phyloP scores from a whole-genome alignment of 2,329 filamentous ascomycete species.

The Alternaria atra region DNA sequence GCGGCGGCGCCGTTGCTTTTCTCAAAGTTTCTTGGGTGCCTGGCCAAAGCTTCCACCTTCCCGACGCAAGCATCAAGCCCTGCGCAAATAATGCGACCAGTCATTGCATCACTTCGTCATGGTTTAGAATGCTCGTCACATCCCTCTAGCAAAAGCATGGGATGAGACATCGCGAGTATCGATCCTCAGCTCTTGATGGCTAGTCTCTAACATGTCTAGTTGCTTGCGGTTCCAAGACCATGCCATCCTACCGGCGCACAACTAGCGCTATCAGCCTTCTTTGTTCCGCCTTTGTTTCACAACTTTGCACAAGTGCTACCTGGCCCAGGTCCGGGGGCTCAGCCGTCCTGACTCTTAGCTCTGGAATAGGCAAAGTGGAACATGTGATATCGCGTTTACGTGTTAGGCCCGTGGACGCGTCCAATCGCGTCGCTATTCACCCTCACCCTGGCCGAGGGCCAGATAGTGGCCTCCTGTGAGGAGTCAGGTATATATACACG shows the following conservation, averaged over 20 bases:
- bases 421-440: conserved; percentile 47
- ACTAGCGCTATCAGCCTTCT: conserved; percentile 32
- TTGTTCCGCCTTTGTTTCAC: conserved; percentile 41
- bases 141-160: not conserved
- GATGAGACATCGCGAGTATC: not conserved
- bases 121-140: conserved; percentile 5
- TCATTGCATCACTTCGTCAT: conserved; percentile 22
- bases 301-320: conserved; percentile 40
- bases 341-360: conserved; percentile 38
- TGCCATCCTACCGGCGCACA: conserved; percentile 4
- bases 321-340: conserved; percentile 32
- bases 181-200: not conserved
- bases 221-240: conserved; percentile 17
- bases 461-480: conserved; percentile 44
- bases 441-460: conserved; percentile 34
- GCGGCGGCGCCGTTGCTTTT: conserved; percentile 32
- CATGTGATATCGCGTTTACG: conserved; percentile 52
- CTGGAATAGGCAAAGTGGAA: conserved; percentile 28
- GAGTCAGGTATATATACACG: conserved; percentile 47
- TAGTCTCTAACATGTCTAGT: conserved; percentile 12
- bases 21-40: conserved; percentile 27
- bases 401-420: conserved; percentile 41
- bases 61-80: conserved; percentile 28
- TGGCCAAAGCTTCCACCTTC: conserved; percentile 42
- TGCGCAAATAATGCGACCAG: conserved; percentile 32